These are phyloP conservation scores for Vachellia collinsii DNA, from an alignment of 306 rosid genomes.

Conservation along the genomic window DNA sequence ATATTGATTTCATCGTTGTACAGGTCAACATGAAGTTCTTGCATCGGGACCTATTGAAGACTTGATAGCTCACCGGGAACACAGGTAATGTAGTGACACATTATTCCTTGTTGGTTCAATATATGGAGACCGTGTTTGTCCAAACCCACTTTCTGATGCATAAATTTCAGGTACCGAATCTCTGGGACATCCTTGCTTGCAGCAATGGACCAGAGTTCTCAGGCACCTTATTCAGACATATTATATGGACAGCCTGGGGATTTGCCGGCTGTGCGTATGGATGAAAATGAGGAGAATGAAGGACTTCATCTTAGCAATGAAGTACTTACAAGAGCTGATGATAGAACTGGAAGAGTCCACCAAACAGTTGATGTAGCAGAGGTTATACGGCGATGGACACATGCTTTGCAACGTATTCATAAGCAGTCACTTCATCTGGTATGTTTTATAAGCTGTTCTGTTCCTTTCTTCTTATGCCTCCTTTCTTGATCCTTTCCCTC, in stretches of 20 bases:
- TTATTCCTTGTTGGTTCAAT: slow-evolving; percentile 27
- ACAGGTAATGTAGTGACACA: slow-evolving; percentile 65
- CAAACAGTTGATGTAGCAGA: slow-evolving; percentile 94
- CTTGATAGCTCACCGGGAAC: slow-evolving; percentile 96
- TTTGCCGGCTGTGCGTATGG: slow-evolving; percentile 46
- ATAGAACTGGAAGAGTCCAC: slow-evolving; percentile 78
- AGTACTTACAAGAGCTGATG: slow-evolving; percentile 67
- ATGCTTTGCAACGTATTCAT: slow-evolving; percentile 98
- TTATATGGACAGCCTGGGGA: slow-evolving; percentile 65
- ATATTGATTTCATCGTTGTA: slow-evolving; percentile 25
- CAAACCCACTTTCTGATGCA: slow-evolving; percentile 35
- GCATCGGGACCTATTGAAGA: slow-evolving; percentile 99
- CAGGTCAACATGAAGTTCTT: slow-evolving; percentile 98
- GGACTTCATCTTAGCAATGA: slow-evolving; percentile 65
- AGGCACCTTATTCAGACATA: slow-evolving; percentile 72
- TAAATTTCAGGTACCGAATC: slow-evolving; percentile 83
- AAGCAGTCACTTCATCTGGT: slow-evolving; percentile 98
- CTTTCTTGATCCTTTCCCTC: background rate
- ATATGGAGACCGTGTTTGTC: slow-evolving; percentile 29
- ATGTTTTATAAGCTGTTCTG: slow-evolving; percentile 34
- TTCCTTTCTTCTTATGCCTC: background rate
- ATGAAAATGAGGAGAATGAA: slow-evolving; percentile 72
- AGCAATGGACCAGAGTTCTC: slow-evolving; percentile 99
- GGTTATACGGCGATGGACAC: slow-evolving; percentile 98
- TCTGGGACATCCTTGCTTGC: slow-evolving; percentile 99